phyloP scores from a whole-genome alignment of 805 yeast genomes.

The Scheffersomyces ergatensis region DNA sequence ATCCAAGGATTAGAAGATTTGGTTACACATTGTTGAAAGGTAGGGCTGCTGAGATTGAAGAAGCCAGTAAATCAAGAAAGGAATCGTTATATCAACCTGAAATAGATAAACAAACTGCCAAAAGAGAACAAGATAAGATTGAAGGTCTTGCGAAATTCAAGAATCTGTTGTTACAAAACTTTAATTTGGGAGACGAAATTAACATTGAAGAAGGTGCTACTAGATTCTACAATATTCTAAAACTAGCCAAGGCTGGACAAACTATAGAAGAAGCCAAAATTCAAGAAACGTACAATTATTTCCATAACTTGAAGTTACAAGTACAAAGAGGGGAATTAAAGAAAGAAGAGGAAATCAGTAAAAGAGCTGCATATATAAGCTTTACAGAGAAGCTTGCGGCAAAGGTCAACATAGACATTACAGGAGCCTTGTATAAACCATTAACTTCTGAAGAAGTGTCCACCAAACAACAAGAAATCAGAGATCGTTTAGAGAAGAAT shows the following conservation, averaged over 20 bases:
- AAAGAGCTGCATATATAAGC: constrained; percentile 27
- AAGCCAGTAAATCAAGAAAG: constrained; percentile 62
- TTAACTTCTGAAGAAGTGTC: constrained; percentile 27
- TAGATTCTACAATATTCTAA: constrained; percentile 53
- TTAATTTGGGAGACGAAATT: constrained; percentile 20
- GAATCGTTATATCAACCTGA: constrained; percentile 56
- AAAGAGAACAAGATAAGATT: constrained; percentile 21
- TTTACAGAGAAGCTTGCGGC: constrained; percentile 42
- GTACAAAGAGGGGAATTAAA: constrained; percentile 35
- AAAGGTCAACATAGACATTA: constrained; percentile 47
- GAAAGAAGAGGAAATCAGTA: constrained; percentile 17
- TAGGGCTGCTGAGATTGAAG: constrained; percentile 56
- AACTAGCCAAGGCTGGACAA: constrained; percentile 51
- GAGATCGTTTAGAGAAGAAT: constrained; percentile 17
- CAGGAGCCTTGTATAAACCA: constrained; percentile 38
- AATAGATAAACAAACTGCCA: constrained; percentile 38
- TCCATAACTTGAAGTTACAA: constrained; percentile 43
- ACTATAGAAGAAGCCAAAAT: constrained; percentile 52
- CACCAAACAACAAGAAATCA: constrained; percentile 17
- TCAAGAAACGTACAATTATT: constrained; percentile 53
- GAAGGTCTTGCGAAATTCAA: constrained; percentile 6
- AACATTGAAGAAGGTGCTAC: constrained; percentile 24
- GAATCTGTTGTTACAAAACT: constrained; percentile 15
- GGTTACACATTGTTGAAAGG: constrained; percentile 62
- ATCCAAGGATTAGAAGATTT: constrained; percentile 82